These are phyloP conservation scores for Mucor irregularis DNA, from an alignment of 371 early-diverging fungal genomes.

Conservation along the genomic window DNA sequence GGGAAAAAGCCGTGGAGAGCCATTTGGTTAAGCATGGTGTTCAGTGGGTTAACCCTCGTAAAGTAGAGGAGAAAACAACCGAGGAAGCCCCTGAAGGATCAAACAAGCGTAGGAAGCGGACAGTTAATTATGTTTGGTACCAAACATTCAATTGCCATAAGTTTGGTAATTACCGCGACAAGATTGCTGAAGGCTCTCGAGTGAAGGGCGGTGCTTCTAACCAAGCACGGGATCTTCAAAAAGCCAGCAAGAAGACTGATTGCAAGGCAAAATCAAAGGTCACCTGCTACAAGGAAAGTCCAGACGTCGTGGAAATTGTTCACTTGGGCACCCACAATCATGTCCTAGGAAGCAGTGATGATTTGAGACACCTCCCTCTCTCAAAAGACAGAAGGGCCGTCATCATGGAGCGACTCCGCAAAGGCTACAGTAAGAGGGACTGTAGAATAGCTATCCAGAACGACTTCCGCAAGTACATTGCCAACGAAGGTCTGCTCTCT, in stretches of 20 bases:
- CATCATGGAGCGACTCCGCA: background rate
- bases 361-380: background rate
- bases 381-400: background rate
- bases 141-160: background rate
- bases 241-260: background rate
- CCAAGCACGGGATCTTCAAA: background rate
- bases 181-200: too few relatives aligned
- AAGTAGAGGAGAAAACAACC: background rate
- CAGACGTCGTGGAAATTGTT: background rate
- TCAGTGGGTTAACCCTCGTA: background rate
- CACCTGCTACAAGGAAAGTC: background rate
- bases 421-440: background rate
- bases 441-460: background rate
- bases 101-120: background rate
- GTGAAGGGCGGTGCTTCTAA: background rate
- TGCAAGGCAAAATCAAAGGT: conserved; percentile 1
- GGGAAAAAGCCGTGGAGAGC: background rate
- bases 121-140: background rate
- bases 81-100: background rate
- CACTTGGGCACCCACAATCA: background rate
- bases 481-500: background rate
- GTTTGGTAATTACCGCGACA: background rate
- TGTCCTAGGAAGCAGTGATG: background rate
- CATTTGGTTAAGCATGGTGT: background rate
- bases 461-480: background rate